Percentiles rank a stretch among this genome's conserved stretches.
Evolutionary conservation across 2,329 filamentous ascomycete species (phyloP).

Genomic region (Drechslerella stenobrocha): DNA sequence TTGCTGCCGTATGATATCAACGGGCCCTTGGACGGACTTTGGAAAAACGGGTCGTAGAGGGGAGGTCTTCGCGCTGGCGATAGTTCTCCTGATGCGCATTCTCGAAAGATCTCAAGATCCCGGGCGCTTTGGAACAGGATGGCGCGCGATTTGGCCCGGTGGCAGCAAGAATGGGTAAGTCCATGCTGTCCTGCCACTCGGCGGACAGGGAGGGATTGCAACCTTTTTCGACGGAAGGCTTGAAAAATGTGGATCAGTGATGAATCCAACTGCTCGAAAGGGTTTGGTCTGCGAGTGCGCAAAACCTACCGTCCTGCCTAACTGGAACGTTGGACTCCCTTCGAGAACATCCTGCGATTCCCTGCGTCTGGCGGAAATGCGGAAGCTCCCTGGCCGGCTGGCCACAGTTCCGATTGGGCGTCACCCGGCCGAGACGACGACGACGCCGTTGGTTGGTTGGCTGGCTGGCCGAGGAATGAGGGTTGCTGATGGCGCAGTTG

Average conservation of each 20-base stretch:
- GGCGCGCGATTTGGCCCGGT: slow-evolving; percentile 11
- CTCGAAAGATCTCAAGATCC: slow-evolving; percentile 40
- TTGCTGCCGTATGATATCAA: not conserved
- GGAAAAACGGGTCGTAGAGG: not conserved
- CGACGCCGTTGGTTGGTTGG: not conserved
- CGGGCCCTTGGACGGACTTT: not conserved
- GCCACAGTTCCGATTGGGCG: not conserved
- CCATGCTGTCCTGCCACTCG: slow-evolving; percentile 27
- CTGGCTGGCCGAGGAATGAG: too few species aligned
- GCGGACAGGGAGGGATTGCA: slow-evolving; percentile 29
- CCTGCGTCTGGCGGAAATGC: not conserved
- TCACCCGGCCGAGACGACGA: not conserved
- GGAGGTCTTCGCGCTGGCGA: not conserved
- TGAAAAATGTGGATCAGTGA: slow-evolving; percentile 37
- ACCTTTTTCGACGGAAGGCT: slow-evolving; percentile 20
- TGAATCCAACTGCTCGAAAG: slow-evolving; percentile 46
- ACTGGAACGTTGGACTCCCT: slow-evolving; percentile 25
- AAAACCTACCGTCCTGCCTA: slow-evolving; percentile 46
- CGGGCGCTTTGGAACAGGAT: slow-evolving; percentile 22
- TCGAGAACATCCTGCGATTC: slow-evolving; percentile 33
- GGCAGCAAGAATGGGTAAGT: slow-evolving; percentile 27
- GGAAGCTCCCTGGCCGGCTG: slow-evolving; percentile 10
- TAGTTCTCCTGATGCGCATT: slow-evolving; percentile 19
- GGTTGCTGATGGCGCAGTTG: too few species aligned
- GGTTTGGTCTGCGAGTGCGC: slow-evolving; percentile 24